phyloP scores from a whole-genome alignment of 345 rosid genomes.

The Citrus inodora region DNA sequence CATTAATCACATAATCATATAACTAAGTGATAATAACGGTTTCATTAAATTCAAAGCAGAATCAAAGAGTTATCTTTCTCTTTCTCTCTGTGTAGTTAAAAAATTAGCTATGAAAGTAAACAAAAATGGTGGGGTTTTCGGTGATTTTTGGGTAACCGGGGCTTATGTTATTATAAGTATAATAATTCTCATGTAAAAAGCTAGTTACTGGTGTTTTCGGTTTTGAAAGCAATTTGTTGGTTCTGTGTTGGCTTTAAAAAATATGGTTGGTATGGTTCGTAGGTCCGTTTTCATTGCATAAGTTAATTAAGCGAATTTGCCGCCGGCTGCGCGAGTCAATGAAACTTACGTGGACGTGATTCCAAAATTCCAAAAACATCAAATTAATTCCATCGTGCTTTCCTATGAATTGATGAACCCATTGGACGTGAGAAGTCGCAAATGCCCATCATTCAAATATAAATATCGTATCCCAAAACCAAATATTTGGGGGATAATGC shows the following conservation, averaged over 20 bases:
- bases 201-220: slow-evolving; percentile 3
- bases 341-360: not conserved
- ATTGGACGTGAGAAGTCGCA: not conserved
- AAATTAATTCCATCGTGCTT: not conserved
- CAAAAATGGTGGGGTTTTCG: slow-evolving; percentile 18
- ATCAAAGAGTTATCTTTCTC: not conserved
- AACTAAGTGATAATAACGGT: slow-evolving; percentile 2
- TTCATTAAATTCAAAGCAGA: slow-evolving; percentile 11
- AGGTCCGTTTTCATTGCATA: too few relatives aligned
- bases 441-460: slow-evolving; percentile 3
- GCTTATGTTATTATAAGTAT: not conserved
- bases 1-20: slow-evolving; percentile 37
- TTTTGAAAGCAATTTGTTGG: slow-evolving; percentile 17
- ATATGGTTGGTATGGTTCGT: not conserved
- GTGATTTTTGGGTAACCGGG: slow-evolving; percentile 15
- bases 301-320: not conserved
- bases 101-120: slow-evolving; percentile 1
- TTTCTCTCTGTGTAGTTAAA: slow-evolving; percentile 15
- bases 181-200: slow-evolving; percentile 17
- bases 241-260: not conserved
- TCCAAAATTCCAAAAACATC: slow-evolving; percentile 1
- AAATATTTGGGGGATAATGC: not conserved
- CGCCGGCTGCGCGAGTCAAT: not conserved
- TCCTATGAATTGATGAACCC: not conserved
- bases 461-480: not conserved